Evolutionary conservation across 805 yeast species (phyloP).

Genomic region (Pichia californica): DNA sequence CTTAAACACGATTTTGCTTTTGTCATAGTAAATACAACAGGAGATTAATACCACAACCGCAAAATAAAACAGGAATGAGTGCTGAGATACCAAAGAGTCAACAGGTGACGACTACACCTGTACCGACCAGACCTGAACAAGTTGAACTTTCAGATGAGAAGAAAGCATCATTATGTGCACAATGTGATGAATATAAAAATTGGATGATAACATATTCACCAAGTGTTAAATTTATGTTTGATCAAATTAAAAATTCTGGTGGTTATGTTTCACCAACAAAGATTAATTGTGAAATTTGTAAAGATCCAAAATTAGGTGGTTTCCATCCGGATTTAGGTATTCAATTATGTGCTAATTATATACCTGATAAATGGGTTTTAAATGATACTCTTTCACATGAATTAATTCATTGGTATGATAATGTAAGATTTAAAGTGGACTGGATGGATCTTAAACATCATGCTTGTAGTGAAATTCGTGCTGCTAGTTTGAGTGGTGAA

Average conservation of each 20-base stretch:
- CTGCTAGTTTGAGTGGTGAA: conserved; percentile 89
- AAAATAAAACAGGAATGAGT: too few relatives aligned
- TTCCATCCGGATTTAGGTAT: conserved; percentile 88
- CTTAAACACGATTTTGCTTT: too few relatives aligned
- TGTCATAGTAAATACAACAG: not conserved
- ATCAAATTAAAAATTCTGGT: conserved; percentile 64
- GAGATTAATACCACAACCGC: too few relatives aligned
- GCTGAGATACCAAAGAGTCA: not conserved
- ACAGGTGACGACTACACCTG: conserved; percentile 8
- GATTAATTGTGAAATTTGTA: conserved; percentile 77
- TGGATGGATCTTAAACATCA: conserved; percentile 84
- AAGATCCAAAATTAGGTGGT: conserved; percentile 83
- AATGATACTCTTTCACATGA: conserved; percentile 94
- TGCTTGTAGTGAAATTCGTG: conserved; percentile 95
- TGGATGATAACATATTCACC: conserved; percentile 83
- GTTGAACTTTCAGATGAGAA: conserved; percentile 5
- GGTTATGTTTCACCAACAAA: conserved; percentile 43
- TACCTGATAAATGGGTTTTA: conserved; percentile 65
- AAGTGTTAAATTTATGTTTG: conserved; percentile 77
- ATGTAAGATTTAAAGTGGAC: conserved; percentile 79
- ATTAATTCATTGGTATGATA: conserved; percentile 88
- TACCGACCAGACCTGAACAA: not conserved
- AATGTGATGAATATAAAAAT: conserved; percentile 69
- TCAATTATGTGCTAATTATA: conserved; percentile 77
- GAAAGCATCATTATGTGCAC: conserved; percentile 42